Conservation (phyloP, 2,329 filamentous ascomycete species). For the Phoma sp. region DNA sequence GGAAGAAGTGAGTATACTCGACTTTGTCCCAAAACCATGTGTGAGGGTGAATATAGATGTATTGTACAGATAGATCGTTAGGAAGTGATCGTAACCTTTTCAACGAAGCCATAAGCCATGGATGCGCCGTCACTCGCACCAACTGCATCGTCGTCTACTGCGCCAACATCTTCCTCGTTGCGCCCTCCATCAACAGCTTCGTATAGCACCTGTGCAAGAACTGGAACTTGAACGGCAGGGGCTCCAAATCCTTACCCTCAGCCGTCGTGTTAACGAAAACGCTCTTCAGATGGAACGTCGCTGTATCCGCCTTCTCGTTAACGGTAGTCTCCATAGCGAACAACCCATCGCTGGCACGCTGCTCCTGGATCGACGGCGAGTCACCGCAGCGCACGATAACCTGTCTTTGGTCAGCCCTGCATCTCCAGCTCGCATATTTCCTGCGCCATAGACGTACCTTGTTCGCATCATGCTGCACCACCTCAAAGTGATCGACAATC, state of each 20-base stretch:
- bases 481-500: constrained; percentile 51
- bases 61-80: too few relatives aligned
- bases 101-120: too few relatives aligned
- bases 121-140: background rate
- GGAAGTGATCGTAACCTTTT: too few relatives aligned
- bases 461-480: constrained; percentile 42
- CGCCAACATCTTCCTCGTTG: constrained; percentile 44
- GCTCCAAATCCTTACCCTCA: constrained; percentile 37
- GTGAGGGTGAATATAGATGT: too few relatives aligned
- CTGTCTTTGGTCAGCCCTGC: constrained; percentile 26
- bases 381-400: constrained; percentile 49
- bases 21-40: too few relatives aligned
- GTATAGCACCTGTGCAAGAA: constrained; percentile 45
- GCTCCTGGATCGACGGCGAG: constrained; percentile 38
- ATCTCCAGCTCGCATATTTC: too few relatives aligned
- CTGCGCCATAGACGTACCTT: constrained; percentile 45
- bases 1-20: too few relatives aligned
- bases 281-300: constrained; percentile 49
- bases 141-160: background rate
- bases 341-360: constrained; percentile 43
- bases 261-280: constrained; percentile 48
- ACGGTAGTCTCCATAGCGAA: constrained; percentile 50
- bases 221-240: constrained; percentile 40
- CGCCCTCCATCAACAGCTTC: constrained; percentile 51
- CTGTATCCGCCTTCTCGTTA: constrained; percentile 43